Evolutionary conservation across 352 stramenopile genomes (phyloP).

Genomic region (Pelagophyceae sp.): DNA sequence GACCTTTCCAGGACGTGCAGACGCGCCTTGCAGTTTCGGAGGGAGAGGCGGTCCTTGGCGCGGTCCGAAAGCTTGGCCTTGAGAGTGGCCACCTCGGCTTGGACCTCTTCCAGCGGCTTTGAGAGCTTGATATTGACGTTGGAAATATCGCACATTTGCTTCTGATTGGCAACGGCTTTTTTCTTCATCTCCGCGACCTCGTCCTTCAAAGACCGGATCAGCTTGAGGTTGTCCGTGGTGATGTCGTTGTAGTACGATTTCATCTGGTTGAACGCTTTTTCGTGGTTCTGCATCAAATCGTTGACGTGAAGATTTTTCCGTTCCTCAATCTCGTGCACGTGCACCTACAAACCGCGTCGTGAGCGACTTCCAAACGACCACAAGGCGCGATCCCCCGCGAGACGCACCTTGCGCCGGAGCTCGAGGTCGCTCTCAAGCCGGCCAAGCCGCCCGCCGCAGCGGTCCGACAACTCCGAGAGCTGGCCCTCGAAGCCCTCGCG

Average conservation of each 20-base stretch:
- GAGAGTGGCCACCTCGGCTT: constrained; percentile 75
- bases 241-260: constrained; percentile 93
- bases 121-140: constrained; percentile 81
- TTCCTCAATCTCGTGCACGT: constrained; percentile 84
- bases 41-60: constrained; percentile 76
- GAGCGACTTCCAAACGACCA: background rate
- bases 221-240: constrained; percentile 78
- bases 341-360: too few species aligned
- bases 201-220: constrained; percentile 80
- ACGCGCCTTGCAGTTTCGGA: constrained; percentile 71
- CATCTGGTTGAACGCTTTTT: constrained; percentile 78
- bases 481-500: constrained; percentile 76
- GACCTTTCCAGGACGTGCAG: constrained; percentile 64
- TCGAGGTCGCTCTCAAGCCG: constrained; percentile 71
- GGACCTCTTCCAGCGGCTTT: constrained; percentile 65
- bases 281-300: constrained; percentile 84
- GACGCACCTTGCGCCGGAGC: constrained; percentile 75
- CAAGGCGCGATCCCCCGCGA: background rate
- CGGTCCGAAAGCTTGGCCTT: constrained; percentile 74
- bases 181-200: constrained; percentile 83
- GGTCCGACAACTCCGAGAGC: constrained; percentile 56
- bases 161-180: constrained; percentile 73
- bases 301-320: constrained; percentile 89
- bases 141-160: constrained; percentile 80
- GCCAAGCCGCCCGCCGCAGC: constrained; percentile 57